Evolutionary conservation across 768 basidiomycete genomes (phyloP), one percentile per base, ranked within the genome.

Genomic region (Mycena galericulata): DNA sequence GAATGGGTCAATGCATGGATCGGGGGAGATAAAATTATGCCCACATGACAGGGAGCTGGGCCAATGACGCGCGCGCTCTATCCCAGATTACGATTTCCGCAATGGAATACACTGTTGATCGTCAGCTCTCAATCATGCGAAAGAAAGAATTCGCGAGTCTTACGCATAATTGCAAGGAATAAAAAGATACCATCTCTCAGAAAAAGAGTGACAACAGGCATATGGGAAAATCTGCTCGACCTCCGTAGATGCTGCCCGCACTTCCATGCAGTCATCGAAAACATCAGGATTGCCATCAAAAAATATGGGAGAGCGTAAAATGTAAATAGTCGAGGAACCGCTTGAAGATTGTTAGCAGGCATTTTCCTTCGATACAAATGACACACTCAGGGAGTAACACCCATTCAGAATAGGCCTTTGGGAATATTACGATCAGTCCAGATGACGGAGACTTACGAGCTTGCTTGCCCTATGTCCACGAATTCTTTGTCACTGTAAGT

Each of bases 111-210:
- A 45, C 43, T 45, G n/a, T n/a, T 5, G 15, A 4, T 22, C 43
- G 22, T 14, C 14, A 14, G 34, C 8, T 26, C 34, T 27, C 20
- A 53, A 53, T 34, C 50, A 15, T 47, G n/a, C n/a, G n/a, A n/a
- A n/a, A n/a, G n/a, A 18, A n/a, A 15, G 18, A 2, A 26, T 8
- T 14, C 36, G n/a, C 7, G 27, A 22, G 17, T 40, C 43, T 47
- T 59, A 59, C 58, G 22, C 12, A 59, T 8, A 15, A 46, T 24
- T 12, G 43, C 17, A 27, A 46, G 14, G 22, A 59, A 59, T 34
- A 38, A 43, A 20, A 59, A 59, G 27, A 59, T 43, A 15, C 58
- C 58, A 22, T 59, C 54, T 36, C 54, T 36, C 8, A 56, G 54
- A 20, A 58, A 58, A 38, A 58, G 17, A 15, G 57, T n/a, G 26